These are phyloP conservation scores for Volutella citrinella DNA, from an alignment of 2,329 filamentous ascomycete species.

Conservation along the genomic window DNA sequence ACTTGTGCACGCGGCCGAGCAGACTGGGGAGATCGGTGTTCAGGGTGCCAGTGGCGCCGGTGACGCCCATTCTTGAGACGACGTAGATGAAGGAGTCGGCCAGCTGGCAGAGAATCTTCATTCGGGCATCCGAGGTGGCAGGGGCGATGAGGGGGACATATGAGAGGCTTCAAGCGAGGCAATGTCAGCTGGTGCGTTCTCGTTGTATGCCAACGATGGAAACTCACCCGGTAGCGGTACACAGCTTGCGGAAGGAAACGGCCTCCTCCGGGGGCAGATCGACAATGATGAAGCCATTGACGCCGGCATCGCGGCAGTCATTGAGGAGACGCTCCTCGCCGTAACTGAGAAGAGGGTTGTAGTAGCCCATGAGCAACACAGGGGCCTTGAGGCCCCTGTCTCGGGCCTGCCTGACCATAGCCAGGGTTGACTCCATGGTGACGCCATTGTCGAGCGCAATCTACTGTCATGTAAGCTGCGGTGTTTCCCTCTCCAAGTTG, in stretches of 20 bases:
- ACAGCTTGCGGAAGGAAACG: conserved; percentile 83
- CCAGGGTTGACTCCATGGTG: conserved; percentile 72
- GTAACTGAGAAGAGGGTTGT: conserved; percentile 92
- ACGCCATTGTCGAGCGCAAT: conserved; percentile 85
- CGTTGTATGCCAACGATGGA: too few relatives aligned
- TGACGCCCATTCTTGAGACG: conserved; percentile 95
- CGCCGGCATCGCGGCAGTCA: conserved; percentile 78
- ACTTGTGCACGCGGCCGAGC: conserved; percentile 81
- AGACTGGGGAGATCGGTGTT: conserved; percentile 80
- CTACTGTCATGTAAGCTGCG: too few relatives aligned
- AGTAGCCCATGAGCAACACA: conserved; percentile 97
- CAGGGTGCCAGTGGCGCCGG: conserved; percentile 80
- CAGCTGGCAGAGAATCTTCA: conserved; percentile 94
- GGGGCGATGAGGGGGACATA: conserved; percentile 98
- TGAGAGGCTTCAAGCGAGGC: conserved; percentile 72
- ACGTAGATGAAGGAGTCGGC: conserved; percentile 99
- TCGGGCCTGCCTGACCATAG: conserved; percentile 81
- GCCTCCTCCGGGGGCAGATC: conserved; percentile 96
- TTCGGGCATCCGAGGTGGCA: conserved; percentile 84
- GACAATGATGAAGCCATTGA: conserved; percentile 96
- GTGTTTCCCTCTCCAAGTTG: too few relatives aligned
- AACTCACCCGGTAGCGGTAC: too few relatives aligned
- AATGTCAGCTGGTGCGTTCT: too few relatives aligned
- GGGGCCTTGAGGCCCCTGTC: conserved; percentile 74
- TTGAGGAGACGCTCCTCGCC: conserved; percentile 85